Percentiles rank a stretch among this genome's conserved stretches.
Conservation (phyloP, 2,329 filamentous ascomycete genomes). For the Didymella segeticola region DNA sequence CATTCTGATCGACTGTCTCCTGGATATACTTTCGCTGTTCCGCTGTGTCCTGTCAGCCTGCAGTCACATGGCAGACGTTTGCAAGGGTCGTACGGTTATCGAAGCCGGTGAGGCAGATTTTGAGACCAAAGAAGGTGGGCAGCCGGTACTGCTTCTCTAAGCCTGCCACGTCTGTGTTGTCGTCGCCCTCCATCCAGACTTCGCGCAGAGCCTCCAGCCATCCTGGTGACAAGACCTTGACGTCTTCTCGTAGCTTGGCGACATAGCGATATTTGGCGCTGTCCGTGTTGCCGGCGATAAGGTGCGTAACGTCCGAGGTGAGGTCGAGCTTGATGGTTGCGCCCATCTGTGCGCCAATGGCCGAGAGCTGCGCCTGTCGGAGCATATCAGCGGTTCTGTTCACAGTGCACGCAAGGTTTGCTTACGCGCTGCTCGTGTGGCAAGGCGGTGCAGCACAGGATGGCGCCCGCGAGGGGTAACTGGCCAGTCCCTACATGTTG, state of each 20-base stretch:
- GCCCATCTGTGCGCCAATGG: constrained; percentile 79
- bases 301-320: constrained; percentile 93
- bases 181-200: constrained; percentile 79
- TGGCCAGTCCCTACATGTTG: constrained; percentile 37
- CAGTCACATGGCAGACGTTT: neutral
- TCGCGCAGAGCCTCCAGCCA: constrained; percentile 84
- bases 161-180: constrained; percentile 73
- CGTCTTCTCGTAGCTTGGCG: constrained; percentile 84
- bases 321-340: constrained; percentile 88
- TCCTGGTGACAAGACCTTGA: constrained; percentile 79
- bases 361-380: constrained; percentile 61
- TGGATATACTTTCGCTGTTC: constrained; percentile 74
- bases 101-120: constrained; percentile 74
- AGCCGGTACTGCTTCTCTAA: constrained; percentile 73
- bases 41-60: constrained; percentile 54
- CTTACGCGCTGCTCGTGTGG: constrained; percentile 76
- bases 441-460: constrained; percentile 89
- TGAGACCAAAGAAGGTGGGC: constrained; percentile 67
- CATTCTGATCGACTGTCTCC: constrained; percentile 70
- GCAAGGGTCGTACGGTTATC: constrained; percentile 60
- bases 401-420: constrained; percentile 1
- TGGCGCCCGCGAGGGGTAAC: constrained; percentile 62
- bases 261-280: constrained; percentile 97
- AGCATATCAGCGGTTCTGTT: constrained; percentile 4
- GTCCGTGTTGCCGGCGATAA: constrained; percentile 86